phyloP scores from a whole-genome alignment of 257 asterid genomes.

The Solanum pimpinellifolium region DNA sequence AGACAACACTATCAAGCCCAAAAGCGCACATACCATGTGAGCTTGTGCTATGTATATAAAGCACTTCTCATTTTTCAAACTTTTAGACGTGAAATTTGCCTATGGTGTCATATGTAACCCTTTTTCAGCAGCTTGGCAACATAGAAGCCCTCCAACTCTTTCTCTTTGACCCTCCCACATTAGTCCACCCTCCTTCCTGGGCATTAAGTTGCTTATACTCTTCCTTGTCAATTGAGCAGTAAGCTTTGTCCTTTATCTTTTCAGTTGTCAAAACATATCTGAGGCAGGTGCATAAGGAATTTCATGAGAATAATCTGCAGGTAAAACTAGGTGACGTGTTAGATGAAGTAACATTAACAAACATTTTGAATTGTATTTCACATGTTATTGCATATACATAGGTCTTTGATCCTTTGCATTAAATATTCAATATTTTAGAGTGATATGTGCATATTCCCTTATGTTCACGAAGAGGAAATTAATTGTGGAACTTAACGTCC shows the following conservation, averaged over 20 bases:
- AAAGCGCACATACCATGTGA: background rate
- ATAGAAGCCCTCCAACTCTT: no score
- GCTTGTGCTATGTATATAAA: background rate
- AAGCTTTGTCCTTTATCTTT: background rate
- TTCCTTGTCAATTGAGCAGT: background rate
- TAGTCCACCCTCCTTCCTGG: background rate
- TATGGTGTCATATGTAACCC: background rate
- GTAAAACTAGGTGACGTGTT: background rate
- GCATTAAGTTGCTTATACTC: background rate
- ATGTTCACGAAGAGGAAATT: background rate
- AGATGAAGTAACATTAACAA: background rate
- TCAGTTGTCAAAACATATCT: constrained; percentile 71
- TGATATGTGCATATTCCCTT: background rate
- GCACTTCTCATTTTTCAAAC: background rate
- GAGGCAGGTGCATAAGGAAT: constrained; percentile 63
- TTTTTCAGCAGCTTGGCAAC: no score
- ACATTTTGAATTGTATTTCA: background rate
- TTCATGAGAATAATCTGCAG: constrained; percentile 51
- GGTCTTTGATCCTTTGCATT: background rate
- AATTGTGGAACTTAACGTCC: background rate
- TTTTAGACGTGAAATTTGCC: background rate
- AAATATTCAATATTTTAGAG: background rate
- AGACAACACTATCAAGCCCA: background rate
- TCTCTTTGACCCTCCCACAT: background rate
- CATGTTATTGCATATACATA: background rate